A percentile compares a stretch with the other conserved stretches of the same genome.
These are phyloP conservation scores for Xerocomellus chrysenteron DNA, from an alignment of 768 basidiomycete genomes.

Conservation along the genomic window DNA sequence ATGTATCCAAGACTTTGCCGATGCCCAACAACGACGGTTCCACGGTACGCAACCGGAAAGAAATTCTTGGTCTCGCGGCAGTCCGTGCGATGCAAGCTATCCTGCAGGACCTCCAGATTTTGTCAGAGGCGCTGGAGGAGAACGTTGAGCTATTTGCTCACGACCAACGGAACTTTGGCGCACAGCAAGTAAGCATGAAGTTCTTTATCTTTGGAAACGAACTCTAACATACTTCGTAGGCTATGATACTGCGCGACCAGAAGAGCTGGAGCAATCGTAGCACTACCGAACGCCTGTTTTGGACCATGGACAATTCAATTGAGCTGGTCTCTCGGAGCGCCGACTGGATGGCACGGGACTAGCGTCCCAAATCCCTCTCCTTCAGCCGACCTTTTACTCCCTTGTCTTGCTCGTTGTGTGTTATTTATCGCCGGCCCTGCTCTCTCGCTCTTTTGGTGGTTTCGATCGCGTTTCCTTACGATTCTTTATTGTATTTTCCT, in stretches of 20 bases:
- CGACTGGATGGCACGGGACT: slow-evolving; percentile 83
- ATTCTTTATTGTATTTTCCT: slow-evolving; percentile 20
- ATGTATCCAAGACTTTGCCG: slow-evolving; percentile 70
- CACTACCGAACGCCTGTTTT: slow-evolving; percentile 89
- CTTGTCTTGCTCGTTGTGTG: slow-evolving; percentile 9
- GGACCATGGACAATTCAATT: slow-evolving; percentile 88
- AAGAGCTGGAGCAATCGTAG: slow-evolving; percentile 93
- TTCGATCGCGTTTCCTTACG: slow-evolving; percentile 1
- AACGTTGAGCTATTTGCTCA: slow-evolving; percentile 90
- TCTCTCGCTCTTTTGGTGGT: slow-evolving; percentile 9
- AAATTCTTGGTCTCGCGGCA: slow-evolving; percentile 67
- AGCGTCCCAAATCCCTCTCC: slow-evolving; percentile 1
- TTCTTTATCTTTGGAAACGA: neutral
- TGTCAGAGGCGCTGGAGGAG: slow-evolving; percentile 87
- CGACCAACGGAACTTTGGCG: slow-evolving; percentile 93
- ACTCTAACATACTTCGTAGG: slow-evolving; percentile 44
- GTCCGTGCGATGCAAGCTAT: slow-evolving; percentile 84
- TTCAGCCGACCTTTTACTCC: neutral
- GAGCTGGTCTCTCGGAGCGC: slow-evolving; percentile 83
- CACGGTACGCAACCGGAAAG: slow-evolving; percentile 70
- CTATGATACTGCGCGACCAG: slow-evolving; percentile 94
- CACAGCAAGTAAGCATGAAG: slow-evolving; percentile 75
- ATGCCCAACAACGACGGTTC: slow-evolving; percentile 48
- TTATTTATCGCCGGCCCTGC: slow-evolving; percentile 1
- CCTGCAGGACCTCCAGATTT: slow-evolving; percentile 80